These are phyloP conservation scores for Aspergillus ustus DNA, from an alignment of 2,329 filamentous ascomycete genomes.

Conservation along the genomic window DNA sequence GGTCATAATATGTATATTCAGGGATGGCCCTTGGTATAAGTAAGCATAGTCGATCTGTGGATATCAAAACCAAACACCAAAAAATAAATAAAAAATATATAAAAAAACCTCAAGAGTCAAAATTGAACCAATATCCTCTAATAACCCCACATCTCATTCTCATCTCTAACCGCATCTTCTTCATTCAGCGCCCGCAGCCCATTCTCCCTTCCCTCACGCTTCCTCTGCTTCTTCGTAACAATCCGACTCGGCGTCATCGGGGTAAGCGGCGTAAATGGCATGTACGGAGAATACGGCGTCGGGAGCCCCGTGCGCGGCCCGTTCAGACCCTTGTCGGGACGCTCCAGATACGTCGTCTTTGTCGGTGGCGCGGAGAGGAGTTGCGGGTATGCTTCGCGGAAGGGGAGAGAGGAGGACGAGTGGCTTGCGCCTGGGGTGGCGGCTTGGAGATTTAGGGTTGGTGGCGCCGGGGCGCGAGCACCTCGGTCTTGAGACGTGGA, in stretches of 20 bases:
- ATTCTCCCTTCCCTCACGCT: conserved; percentile 46
- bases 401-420: conserved; percentile 46
- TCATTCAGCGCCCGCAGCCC: conserved; percentile 51
- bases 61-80: conserved; percentile 3
- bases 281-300: conserved; percentile 56
- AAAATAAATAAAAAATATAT: background rate
- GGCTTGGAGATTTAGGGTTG: conserved; percentile 35
- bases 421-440: conserved; percentile 15
- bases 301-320: conserved; percentile 53
- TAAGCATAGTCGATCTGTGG: background rate
- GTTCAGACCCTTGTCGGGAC: conserved; percentile 40
- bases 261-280: conserved; percentile 56
- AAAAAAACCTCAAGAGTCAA: background rate
- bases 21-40: background rate
- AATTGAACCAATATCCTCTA: conserved; percentile 4
- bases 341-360: conserved; percentile 55
- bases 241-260: conserved; percentile 53
- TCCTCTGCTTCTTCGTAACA: conserved; percentile 50
- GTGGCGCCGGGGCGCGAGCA: conserved; percentile 24
- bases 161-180: conserved; percentile 52
- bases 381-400: conserved; percentile 47
- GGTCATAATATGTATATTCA: background rate
- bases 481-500: conserved; percentile 1
- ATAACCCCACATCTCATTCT: conserved; percentile 52
- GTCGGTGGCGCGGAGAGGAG: conserved; percentile 51